Base-by-base conservation (phyloP, 2,329 filamentous ascomycete genomes). In the Sporothrix protearum region DNA sequence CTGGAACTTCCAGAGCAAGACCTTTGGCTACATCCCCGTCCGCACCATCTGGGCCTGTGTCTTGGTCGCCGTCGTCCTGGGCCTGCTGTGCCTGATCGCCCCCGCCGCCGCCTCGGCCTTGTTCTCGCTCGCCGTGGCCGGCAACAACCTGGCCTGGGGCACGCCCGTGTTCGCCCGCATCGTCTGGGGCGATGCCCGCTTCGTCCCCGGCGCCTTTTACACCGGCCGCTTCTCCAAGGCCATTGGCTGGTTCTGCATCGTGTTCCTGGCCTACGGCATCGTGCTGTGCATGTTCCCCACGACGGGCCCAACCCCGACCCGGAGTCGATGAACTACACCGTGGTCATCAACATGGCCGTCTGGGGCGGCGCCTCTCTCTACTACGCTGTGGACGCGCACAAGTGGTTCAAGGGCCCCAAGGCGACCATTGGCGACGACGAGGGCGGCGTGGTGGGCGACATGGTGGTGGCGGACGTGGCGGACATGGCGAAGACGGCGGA, bases 321-420 rank as follows among this genome's bases (percentile, higher is more conserved):
- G 0, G 73, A 83, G 53, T 79, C 79, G 19, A 89, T 90, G 88
- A 90, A 90, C 75, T 90, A 89, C 76, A 89, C 87, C 0, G 83
- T 89, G 2, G 87, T 89, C 0, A 86, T 90, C 72, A 89, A 89
- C 73, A 82, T 81, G 45, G 83, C 84, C 3, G 84, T 90, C 0
- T 90, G 88, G 88, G 79, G 84, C 16, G 86, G 86, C 1, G 82
- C 84, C 0, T 77, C 88, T 75, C 67, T 81, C 0, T 89, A 89
- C 77, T 89, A 89, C 76, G 82, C 81, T 73, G 74, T 87, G 33
- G 83, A 86, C 79, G 87, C 87, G 7, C 80, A 83, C 70, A 89
- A 88, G 77, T 88, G 86, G 83, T 89, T 88, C 75, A 87, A 81
- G 1, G 87, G 87, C 0, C 87, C 87, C 3, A 87, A 86, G 79